Percentiles rank a stretch among this genome's conserved stretches.
Conservation (phyloP, 257 asterid genomes). For the Rehmannia glutinosa region DNA sequence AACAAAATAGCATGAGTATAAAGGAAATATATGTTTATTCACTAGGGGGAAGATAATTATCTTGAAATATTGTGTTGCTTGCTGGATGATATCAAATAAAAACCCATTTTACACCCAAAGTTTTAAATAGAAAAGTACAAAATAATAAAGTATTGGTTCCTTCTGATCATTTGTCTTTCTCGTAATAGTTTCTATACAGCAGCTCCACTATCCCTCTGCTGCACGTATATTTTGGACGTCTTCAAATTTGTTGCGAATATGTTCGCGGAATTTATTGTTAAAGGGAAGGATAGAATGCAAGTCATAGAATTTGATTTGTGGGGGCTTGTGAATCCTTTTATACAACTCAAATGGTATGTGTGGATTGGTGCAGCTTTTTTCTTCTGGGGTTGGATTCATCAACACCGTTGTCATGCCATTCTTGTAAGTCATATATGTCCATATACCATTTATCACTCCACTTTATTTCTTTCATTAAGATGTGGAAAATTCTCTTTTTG, state of each 20-base stretch:
- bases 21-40: neutral
- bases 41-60: neutral
- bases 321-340: constrained; percentile 50
- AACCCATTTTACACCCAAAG: neutral
- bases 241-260: constrained; percentile 35
- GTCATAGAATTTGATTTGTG: constrained; percentile 34
- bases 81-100: neutral
- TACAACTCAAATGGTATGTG: constrained; percentile 57
- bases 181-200: constrained; percentile 67
- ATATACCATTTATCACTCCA: too few species aligned
- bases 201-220: constrained; percentile 83
- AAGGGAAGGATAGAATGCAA: constrained; percentile 63
- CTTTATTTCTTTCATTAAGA: too few species aligned
- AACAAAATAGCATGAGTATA: neutral
- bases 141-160: neutral
- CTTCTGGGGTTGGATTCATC: constrained; percentile 82
- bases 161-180: constrained; percentile 27
- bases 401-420: constrained; percentile 62
- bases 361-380: constrained; percentile 80
- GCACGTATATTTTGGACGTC: constrained; percentile 48
- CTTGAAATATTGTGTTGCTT: neutral
- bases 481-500: too few species aligned
- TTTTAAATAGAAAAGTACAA: neutral
- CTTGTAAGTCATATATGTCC: constrained; percentile 43
- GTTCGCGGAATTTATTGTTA: constrained; percentile 47